These are phyloP conservation scores for Penicillium sp. DNA, from an alignment of 2,329 filamentous ascomycete species.

Conservation along the genomic window DNA sequence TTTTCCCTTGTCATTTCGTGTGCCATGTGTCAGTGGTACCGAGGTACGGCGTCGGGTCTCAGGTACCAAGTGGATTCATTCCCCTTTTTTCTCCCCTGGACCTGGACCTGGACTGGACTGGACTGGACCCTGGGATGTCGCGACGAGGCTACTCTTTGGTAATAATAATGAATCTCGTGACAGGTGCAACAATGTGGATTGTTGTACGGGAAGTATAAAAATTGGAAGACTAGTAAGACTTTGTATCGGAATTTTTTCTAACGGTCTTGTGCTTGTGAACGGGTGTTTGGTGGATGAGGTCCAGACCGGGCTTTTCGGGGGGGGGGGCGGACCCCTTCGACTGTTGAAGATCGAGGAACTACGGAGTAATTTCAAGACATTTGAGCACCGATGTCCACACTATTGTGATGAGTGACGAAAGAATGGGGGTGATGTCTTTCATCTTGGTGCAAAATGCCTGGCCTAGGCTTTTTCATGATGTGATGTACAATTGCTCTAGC, in stretches of 20 bases:
- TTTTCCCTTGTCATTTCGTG: conserved; percentile 12
- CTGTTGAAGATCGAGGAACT: not conserved
- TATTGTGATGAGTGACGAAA: not conserved
- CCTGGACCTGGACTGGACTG: not conserved
- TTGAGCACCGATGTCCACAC: not conserved
- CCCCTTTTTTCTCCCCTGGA: conserved; percentile 1
- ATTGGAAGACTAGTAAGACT: not conserved
- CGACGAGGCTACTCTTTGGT: not conserved
- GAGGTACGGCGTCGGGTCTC: conserved; percentile 8
- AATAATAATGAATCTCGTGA: conserved; percentile 4
- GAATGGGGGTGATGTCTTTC: not conserved
- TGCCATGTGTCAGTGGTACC: conserved; percentile 14
- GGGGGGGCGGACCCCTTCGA: not conserved
- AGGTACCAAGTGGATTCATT: conserved; percentile 23
- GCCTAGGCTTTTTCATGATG: not conserved
- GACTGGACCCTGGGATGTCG: conserved; percentile 11
- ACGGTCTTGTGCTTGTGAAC: not conserved
- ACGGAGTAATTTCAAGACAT: conserved; percentile 6
- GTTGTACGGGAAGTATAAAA: not conserved
- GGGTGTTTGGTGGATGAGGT: conserved; percentile 2
- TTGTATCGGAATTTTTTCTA: not conserved
- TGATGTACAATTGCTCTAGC: not conserved
- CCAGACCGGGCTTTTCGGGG: conserved; percentile 4
- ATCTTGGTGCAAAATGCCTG: not conserved
- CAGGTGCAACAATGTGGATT: not conserved